phyloP scores from a whole-genome alignment of 257 asterid species.

The Parsonsia alboflavescens region DNA sequence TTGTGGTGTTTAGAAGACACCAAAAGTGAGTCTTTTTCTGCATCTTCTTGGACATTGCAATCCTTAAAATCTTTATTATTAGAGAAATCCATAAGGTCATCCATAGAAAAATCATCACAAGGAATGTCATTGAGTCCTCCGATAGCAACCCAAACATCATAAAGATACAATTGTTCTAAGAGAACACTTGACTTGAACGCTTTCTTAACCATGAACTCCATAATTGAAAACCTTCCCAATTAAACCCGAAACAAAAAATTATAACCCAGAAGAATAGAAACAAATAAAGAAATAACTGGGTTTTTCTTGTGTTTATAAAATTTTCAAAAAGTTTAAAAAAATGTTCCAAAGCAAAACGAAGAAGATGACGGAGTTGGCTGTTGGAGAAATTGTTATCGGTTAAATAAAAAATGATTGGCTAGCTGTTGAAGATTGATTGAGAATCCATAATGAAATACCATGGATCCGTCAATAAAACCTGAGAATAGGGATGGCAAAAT shows the following conservation, averaged over 20 bases:
- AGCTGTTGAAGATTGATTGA: too few species aligned
- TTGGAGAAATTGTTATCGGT: too few species aligned
- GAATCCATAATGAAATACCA: too few species aligned
- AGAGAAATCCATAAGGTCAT: conserved; percentile 87
- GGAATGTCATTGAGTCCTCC: conserved; percentile 49
- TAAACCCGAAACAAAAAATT: neutral
- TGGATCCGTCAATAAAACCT: too few species aligned
- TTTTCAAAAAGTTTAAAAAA: conserved; percentile 1
- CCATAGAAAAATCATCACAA: conserved; percentile 84
- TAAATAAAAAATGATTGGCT: too few species aligned
- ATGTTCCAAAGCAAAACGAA: neutral
- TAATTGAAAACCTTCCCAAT: conserved; percentile 13
- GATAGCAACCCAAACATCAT: conserved; percentile 49
- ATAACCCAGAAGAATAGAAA: neutral
- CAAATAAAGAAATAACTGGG: neutral
- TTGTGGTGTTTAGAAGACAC: conserved; percentile 30
- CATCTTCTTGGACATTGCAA: conserved; percentile 32
- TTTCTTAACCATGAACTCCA: conserved; percentile 89
- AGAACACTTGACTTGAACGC: conserved; percentile 88
- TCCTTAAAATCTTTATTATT: conserved; percentile 64
- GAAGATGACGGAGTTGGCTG: conserved; percentile 9
- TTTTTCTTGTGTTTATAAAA: neutral
- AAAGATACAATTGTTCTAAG: conserved; percentile 32
- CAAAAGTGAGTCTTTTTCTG: conserved; percentile 22
- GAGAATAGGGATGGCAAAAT: too few species aligned